These are phyloP conservation scores for Coffea humblotiana DNA, from an alignment of 305 asterid species.

Conservation along the genomic window DNA sequence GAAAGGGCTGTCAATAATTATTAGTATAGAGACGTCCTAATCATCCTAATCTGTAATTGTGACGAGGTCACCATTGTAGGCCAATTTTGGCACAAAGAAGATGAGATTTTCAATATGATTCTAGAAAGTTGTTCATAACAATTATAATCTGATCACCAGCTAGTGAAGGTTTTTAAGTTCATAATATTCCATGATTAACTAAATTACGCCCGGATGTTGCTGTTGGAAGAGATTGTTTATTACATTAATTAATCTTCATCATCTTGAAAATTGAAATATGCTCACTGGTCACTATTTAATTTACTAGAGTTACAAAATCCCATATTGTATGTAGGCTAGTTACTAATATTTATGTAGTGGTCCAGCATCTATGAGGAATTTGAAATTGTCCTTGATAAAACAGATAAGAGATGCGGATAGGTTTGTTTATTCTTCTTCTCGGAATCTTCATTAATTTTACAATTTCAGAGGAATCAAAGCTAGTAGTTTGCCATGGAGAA, in stretches of 20 bases:
- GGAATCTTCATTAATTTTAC: background rate
- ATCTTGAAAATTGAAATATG: background rate
- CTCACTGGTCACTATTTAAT: background rate
- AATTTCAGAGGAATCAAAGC: background rate
- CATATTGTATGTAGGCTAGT: background rate
- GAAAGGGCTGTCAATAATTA: background rate
- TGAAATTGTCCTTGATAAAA: background rate
- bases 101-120: background rate
- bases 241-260: background rate
- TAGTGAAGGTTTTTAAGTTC: background rate
- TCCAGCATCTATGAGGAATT: conserved; percentile 12
- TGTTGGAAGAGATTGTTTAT: background rate
- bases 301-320: background rate
- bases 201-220: background rate
- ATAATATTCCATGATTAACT: conserved; percentile 7
- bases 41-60: background rate
- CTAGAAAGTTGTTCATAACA: conserved; percentile 2
- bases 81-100: background rate
- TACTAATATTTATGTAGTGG: background rate
- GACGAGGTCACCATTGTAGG: background rate
- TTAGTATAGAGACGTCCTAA: background rate
- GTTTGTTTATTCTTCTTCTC: background rate
- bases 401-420: background rate
- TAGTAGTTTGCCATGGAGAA: background rate
- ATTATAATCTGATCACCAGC: background rate